These are phyloP conservation scores for Jimgerdemannia lactiflua DNA, from an alignment of 192 early-diverging fungal species.

Conservation along the genomic window DNA sequence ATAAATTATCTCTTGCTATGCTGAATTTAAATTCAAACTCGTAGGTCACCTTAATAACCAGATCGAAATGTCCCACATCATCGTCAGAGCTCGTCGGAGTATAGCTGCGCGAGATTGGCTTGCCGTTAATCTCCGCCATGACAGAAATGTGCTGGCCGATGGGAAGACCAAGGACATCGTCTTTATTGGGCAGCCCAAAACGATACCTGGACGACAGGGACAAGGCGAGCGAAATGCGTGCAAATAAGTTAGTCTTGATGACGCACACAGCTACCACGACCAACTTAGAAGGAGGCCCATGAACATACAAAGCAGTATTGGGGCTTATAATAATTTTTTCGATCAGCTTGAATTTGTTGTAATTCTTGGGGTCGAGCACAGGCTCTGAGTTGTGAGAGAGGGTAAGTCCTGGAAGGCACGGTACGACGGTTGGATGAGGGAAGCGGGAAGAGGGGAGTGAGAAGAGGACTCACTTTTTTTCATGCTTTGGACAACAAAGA, in stretches of 20 bases:
- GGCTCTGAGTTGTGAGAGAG: slow-evolving; percentile 22
- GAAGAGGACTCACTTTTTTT: not conserved
- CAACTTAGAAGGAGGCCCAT: not conserved
- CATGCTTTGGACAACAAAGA: not conserved
- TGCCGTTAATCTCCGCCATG: slow-evolving; percentile 80
- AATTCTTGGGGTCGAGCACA: slow-evolving; percentile 66
- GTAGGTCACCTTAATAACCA: slow-evolving; percentile 79
- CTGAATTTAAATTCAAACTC: not conserved
- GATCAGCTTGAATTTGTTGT: slow-evolving; percentile 73
- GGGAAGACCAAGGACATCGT: slow-evolving; percentile 78
- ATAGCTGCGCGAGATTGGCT: slow-evolving; percentile 83
- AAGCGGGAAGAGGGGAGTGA: not conserved
- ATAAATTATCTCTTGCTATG: not conserved
- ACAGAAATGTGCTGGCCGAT: slow-evolving; percentile 94
- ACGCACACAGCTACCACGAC: not conserved
- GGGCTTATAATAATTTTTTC: slow-evolving; percentile 75
- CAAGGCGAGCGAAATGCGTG: too few relatives aligned
- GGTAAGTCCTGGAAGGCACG: not conserved
- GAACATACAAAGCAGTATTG: slow-evolving; percentile 83
- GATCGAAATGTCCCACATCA: slow-evolving; percentile 85
- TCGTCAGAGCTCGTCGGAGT: slow-evolving; percentile 87
- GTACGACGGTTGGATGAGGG: too few relatives aligned
- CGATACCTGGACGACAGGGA: slow-evolving; percentile 59
- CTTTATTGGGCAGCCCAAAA: slow-evolving; percentile 70
- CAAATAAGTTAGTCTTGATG: slow-evolving; percentile 7